Evolutionary conservation across 352 stramenopile genomes (phyloP), one percentile per base, ranked within the genome.

Genomic region (Globisporangium alternatum): DNA sequence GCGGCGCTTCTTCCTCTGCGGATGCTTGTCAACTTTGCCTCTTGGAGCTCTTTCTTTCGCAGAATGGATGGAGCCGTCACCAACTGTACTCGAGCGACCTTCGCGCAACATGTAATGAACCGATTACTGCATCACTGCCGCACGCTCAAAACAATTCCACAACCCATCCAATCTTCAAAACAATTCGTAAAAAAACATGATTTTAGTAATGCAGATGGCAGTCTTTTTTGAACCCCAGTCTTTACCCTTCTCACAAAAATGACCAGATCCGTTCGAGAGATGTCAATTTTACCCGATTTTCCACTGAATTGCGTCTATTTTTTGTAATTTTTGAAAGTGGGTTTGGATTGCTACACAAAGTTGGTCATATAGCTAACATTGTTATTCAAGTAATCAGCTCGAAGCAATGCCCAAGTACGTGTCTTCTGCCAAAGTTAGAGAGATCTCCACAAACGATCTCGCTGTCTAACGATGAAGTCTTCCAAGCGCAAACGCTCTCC

Each of bases 31-130:
- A 56, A 56, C 33, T 22, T 41, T 31, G 25, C 4, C 31, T 33
- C n/a, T 37, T 56, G 28, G 33, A 43, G 51, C 51, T 56, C 51
- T 56, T 56, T 21, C 1, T 6, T n/a, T 4, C 28, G 7, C 17
- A 56, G 28, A 56, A 56, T 56, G 51, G 51, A 56, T 56, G 51
- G 51, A 56, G 51, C 51, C n/a, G 51, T 56, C 17, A 41, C 33
- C 28, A 43, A 43, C 28, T 43, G 51, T 15, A 37, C 21, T 56
- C 28, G 30, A 6, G 21, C 51, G 51, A 56, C 51, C 51, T 56
- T 56, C 51, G 51, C 51, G 30, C 51, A n/a, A 56, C 51, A 43
- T 17, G 28, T 1, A 2, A 5, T 1, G 3, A 19, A 3, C 4
- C 5, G 51, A 56, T 56, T 56, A 56, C 51, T 56, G 30, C 7